Base-by-base conservation (phyloP, 2,329 filamentous ascomycete genomes). In the Colletotrichum sansevieriae region DNA sequence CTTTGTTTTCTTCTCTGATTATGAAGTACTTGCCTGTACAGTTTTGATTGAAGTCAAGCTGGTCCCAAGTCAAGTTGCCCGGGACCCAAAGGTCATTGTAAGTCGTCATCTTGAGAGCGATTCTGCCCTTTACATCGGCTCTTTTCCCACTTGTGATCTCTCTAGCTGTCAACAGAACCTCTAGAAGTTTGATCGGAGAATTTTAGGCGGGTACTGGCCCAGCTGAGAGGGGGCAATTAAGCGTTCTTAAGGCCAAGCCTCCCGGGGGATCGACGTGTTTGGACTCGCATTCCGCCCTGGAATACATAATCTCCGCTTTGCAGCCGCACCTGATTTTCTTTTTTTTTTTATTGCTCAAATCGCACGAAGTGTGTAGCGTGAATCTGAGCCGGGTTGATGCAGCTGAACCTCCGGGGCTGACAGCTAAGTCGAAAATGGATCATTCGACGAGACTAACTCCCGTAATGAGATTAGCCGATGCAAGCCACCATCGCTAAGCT, bases 351-450 rank as follows among this genome's bases (percentile, higher is more conserved):
- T 22, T 22, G 22, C 9, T 51, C 41, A 6, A 25, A 18, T 35
- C 29, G 29, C 15, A 46, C 33, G n/a, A 13, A 10, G 13, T 25
- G 13, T 33, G 3, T n/a, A 35, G 57, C 22, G 7, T 4, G 10
- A 15, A 6, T 22, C 18, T 41, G 9, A 20, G 20, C 22, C 39
- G 65, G 25, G 7, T 12, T 35, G 22, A 44, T 22, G 25, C 41
- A 61, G 66, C 66, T 69, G 66, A 69, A 37, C 62, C 15, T n/a
- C 25, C n/a, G 22, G 37, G 56, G 65, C 62, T 69, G 62, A 46
- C 22, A 13, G 41, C 66, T 56, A 61, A 49, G 35, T 60, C 66
- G 37, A 35, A 60, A 61, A 41, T 20, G 20, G 61, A 60, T 22
- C 41, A 57, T 41, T 29, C 41, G 33, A 51, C 22, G 18, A 35